A percentile compares a stretch with the other conserved stretches of the same genome.
Evolutionary conservation across 805 yeast species (phyloP).

Genomic region (Metschnikowia dekortorum): DNA sequence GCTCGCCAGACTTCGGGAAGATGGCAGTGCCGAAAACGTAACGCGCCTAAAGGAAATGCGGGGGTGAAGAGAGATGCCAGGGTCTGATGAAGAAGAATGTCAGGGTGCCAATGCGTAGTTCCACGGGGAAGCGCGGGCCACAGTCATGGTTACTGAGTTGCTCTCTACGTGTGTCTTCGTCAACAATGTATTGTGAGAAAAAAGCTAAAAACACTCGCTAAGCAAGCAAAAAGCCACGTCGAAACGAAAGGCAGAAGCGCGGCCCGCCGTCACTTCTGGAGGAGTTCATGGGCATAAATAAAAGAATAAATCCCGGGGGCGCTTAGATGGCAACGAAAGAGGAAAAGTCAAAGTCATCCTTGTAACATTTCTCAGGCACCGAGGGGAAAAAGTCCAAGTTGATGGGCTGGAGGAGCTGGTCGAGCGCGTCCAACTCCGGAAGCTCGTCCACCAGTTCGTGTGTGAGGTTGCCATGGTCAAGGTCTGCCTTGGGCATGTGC

Average conservation of each 20-base stretch:
- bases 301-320: neutral
- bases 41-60: conserved; percentile 1
- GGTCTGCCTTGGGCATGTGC: conserved; percentile 6
- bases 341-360: conserved; percentile 27
- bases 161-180: neutral
- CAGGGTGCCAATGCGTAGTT: too few species aligned
- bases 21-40: neutral
- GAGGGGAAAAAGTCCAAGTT: conserved; percentile 11
- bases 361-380: conserved; percentile 11
- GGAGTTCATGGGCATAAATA: conserved; percentile 1
- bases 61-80: neutral
- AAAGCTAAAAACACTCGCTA: neutral
- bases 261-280: conserved; percentile 2
- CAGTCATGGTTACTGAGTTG: too few species aligned
- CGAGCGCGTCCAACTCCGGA: conserved; percentile 5
- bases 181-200: neutral
- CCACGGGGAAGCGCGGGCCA: too few species aligned
- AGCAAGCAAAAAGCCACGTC: neutral
- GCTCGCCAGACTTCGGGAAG: neutral
- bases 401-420: conserved; percentile 8
- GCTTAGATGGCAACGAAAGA: conserved; percentile 6
- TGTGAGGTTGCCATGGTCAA: conserved; percentile 1
- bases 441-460: conserved; percentile 1
- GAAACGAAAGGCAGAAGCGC: neutral
- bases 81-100: neutral